A percentile compares a stretch with the other conserved stretches of the same genome.
phyloP scores from a whole-genome alignment of 164 flowering plant genomes.

The Magnolia sinica region DNA sequence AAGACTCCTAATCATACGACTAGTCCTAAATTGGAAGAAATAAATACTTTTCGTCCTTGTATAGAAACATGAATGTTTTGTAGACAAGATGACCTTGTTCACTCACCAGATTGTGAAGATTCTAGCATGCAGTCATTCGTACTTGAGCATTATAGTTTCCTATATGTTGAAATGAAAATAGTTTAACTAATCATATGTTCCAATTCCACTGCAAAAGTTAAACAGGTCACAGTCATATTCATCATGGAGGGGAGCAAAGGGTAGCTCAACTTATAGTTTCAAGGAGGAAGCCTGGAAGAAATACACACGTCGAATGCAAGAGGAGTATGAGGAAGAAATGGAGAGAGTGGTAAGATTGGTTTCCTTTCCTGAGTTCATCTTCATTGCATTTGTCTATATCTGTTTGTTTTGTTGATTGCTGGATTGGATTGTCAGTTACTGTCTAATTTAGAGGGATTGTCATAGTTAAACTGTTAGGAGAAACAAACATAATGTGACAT shows the following conservation, averaged over 20 bases:
- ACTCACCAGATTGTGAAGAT: neutral
- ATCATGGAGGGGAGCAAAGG: constrained; percentile 41
- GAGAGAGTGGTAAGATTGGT: constrained; percentile 84
- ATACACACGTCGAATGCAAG: constrained; percentile 83
- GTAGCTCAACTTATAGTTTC: constrained; percentile 56
- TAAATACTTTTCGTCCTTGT: no score
- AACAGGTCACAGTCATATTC: constrained; percentile 42
- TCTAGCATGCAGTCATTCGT: neutral
- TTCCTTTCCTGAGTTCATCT: neutral
- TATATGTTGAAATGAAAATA: neutral
- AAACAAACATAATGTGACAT: neutral
- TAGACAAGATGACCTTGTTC: neutral
- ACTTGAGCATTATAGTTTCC: neutral
- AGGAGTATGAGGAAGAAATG: constrained; percentile 94
- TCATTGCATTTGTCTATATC: neutral
- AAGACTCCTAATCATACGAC: no score
- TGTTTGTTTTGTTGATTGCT: neutral
- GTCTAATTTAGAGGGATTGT: neutral
- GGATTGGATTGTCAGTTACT: neutral
- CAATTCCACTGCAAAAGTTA: constrained; percentile 32
- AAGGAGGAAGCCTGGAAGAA: constrained; percentile 85
- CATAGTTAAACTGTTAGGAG: neutral
- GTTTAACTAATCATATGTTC: neutral
- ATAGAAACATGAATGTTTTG: neutral
- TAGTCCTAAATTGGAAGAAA: no score